phyloP scores from a whole-genome alignment of 441 rosid genomes.

The Adansonia rubrostipa region DNA sequence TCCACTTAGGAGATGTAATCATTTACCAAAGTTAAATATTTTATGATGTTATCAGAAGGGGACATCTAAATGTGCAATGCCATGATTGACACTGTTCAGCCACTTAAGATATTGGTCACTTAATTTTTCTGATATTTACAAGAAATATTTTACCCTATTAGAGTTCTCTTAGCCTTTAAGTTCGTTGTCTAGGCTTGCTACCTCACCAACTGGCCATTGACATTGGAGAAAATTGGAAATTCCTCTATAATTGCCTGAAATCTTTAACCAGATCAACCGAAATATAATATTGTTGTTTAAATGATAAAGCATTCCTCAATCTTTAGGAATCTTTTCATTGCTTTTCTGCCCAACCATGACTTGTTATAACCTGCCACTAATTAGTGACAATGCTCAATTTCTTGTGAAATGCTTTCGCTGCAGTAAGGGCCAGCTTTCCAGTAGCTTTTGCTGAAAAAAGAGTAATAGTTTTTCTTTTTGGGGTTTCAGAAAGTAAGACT shows the following conservation, averaged over 20 bases:
- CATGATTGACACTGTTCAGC: background rate
- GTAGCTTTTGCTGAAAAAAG: background rate
- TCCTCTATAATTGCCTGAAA: background rate
- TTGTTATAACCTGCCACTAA: background rate
- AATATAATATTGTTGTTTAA: background rate
- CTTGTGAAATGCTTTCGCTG: background rate
- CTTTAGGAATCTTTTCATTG: background rate
- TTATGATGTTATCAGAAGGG: constrained; percentile 9
- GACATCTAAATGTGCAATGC: background rate
- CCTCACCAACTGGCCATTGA: background rate
- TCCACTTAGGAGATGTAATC: background rate
- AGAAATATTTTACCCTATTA: background rate
- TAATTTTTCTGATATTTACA: background rate
- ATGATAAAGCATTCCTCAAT: background rate
- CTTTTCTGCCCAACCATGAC: constrained; percentile 3
- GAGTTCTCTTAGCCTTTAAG: background rate
- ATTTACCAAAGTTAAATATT: background rate
- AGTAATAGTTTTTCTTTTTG: background rate
- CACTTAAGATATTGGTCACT: background rate
- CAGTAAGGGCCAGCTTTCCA: background rate
- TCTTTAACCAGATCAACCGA: background rate
- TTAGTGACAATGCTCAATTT: background rate
- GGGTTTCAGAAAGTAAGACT: background rate
- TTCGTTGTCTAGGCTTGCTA: background rate
- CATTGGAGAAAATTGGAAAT: constrained; percentile 11